These are phyloP conservation scores for Dactylellina cionopaga DNA, from an alignment of 2,329 filamentous ascomycete genomes.

Conservation along the genomic window DNA sequence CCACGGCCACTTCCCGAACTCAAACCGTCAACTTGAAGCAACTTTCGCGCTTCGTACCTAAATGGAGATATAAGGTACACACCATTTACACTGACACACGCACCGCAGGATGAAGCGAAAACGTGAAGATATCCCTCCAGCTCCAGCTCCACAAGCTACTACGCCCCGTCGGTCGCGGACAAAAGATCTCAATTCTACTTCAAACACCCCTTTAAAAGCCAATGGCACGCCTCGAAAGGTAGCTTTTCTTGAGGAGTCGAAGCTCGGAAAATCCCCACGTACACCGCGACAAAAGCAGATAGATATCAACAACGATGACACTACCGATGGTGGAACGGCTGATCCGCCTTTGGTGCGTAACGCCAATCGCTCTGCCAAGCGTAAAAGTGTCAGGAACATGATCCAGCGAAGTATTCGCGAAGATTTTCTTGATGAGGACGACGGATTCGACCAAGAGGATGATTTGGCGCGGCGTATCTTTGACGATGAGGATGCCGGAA, in stretches of 20 bases:
- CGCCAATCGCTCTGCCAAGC: conserved; percentile 83
- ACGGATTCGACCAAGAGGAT: conserved; percentile 35
- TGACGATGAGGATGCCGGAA: conserved; percentile 69
- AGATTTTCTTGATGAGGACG: conserved; percentile 38
- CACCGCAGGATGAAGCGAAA: conserved; percentile 43
- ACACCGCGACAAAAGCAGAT: conserved; percentile 40
- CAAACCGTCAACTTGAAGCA: conserved; percentile 10
- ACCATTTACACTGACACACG: not conserved
- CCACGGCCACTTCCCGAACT: no score
- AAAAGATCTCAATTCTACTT: conserved; percentile 16
- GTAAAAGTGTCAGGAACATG: conserved; percentile 81
- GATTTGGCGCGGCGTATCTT: conserved; percentile 58
- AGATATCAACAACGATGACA: conserved; percentile 26
- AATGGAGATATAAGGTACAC: not conserved
- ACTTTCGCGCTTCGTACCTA: not conserved
- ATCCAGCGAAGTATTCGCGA: conserved; percentile 73
- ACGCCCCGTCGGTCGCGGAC: conserved; percentile 39
- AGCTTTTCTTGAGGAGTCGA: conserved; percentile 23
- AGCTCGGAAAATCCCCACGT: conserved; percentile 39
- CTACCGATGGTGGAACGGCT: not conserved
- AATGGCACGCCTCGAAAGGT: conserved; percentile 47
- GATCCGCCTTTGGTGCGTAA: conserved; percentile 54
- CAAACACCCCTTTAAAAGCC: conserved; percentile 32
- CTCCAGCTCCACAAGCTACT: conserved; percentile 28
- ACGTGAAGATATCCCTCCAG: conserved; percentile 39